A percentile compares a stretch with the other conserved stretches of the same genome.
Conservation (phyloP, 2,329 filamentous ascomycete genomes). For the Furcasterigmium sp. region DNA sequence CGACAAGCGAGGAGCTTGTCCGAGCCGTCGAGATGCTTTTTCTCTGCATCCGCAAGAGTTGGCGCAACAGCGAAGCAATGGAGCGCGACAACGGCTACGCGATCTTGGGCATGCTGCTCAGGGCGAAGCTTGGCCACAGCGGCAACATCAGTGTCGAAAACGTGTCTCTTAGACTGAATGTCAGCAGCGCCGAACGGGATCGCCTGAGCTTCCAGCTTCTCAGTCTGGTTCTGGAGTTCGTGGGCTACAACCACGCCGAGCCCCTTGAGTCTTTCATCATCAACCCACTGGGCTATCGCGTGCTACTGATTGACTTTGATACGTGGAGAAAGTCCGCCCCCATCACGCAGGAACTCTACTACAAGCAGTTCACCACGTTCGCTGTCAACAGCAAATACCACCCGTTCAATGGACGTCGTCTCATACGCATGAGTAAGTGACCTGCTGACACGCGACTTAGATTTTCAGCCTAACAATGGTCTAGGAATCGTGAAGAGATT, state of each 20-base stretch:
- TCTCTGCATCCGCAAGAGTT: conserved; percentile 80
- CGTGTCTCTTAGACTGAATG: conserved; percentile 28
- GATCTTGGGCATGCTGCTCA: conserved; percentile 75
- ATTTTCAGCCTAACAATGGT: too few species aligned
- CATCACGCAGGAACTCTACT: conserved; percentile 82
- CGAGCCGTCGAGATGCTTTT: conserved; percentile 80
- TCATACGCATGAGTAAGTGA: conserved; percentile 86
- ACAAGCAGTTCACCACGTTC: conserved; percentile 86
- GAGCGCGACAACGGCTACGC: conserved; percentile 93
- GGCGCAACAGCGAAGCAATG: conserved; percentile 98
- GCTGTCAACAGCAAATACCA: conserved; percentile 86
- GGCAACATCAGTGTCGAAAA: conserved; percentile 21
- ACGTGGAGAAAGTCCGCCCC: conserved; percentile 80
- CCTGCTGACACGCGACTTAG: too few species aligned
- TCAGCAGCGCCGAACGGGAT: conserved; percentile 50
- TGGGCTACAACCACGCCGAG: conserved; percentile 77
- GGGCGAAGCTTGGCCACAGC: conserved; percentile 68
- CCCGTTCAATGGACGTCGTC: conserved; percentile 82
- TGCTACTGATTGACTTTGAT: conserved; percentile 87
- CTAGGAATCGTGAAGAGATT: conserved; percentile 84
- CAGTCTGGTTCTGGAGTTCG: conserved; percentile 73
- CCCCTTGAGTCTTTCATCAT: conserved; percentile 89
- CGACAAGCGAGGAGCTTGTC: conserved; percentile 63
- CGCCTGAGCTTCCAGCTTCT: conserved; percentile 60
- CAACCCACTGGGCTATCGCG: conserved; percentile 89